Evolutionary conservation across 148 eudicot genomes (phyloP).

Genomic region (Silene conica): DNA sequence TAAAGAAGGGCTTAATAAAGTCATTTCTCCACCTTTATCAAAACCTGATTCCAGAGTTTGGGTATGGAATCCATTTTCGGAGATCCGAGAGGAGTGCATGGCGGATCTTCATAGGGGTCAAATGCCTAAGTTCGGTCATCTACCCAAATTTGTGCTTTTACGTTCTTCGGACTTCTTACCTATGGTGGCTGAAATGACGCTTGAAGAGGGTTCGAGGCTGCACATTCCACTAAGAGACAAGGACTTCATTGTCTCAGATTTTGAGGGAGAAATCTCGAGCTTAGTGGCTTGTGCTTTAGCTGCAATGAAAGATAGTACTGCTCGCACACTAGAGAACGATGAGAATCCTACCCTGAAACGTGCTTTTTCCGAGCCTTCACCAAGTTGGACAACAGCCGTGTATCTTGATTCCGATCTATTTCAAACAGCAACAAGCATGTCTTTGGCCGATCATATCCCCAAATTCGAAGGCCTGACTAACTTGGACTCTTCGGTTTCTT

Average conservation of each 20-base stretch:
- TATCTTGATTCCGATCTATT: conserved; percentile 50
- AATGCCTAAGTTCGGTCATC: conserved; percentile 42
- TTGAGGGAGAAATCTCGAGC: conserved; percentile 86
- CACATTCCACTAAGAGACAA: conserved; percentile 61
- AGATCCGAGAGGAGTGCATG: conserved; percentile 50
- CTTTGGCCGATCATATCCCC: conserved; percentile 45
- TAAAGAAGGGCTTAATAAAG: conserved; percentile 25
- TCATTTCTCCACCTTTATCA: conserved; percentile 13
- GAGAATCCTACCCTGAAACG: conserved; percentile 43
- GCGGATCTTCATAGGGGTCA: conserved; percentile 44
- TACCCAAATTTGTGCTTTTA: conserved; percentile 35
- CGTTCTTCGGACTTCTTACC: conserved; percentile 39
- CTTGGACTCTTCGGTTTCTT: conserved; percentile 49
- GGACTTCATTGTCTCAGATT: conserved; percentile 64
- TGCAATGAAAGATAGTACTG: conserved; percentile 36
- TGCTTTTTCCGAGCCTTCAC: conserved; percentile 43
- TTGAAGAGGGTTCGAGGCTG: conserved; percentile 67
- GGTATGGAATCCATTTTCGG: conserved; percentile 61
- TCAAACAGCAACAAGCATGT: conserved; percentile 44
- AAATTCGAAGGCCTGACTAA: conserved; percentile 54
- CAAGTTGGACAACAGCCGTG: conserved; percentile 44
- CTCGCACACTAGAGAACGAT: conserved; percentile 22
- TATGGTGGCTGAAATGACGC: conserved; percentile 40
- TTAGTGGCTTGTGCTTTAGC: conserved; percentile 81
- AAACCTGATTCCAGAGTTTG: conserved; percentile 35